A percentile compares a stretch with the other conserved stretches of the same genome.
Conservation (phyloP, 2,329 filamentous ascomycete genomes). For the Leptosphaerulina australis region DNA sequence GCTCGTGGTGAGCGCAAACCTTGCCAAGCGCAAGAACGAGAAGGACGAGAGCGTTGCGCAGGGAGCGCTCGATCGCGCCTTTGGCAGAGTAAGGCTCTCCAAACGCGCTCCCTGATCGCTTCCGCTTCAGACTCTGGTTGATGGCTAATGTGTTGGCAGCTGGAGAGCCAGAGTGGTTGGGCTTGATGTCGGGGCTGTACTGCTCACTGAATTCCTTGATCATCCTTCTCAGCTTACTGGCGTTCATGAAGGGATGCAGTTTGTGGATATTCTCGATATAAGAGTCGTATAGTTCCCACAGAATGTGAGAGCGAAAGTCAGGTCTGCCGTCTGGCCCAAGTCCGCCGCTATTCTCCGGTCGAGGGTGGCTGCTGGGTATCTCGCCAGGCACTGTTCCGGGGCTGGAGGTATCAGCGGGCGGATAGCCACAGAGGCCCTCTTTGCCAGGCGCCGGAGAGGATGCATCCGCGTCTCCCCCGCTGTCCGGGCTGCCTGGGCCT, state of each 20-base stretch:
- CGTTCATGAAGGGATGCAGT: slow-evolving; percentile 68
- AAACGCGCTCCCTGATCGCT: slow-evolving; percentile 40
- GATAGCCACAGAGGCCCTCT: slow-evolving; percentile 58
- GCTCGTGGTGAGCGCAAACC: slow-evolving; percentile 66
- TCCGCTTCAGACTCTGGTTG: slow-evolving; percentile 42
- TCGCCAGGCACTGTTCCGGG: slow-evolving; percentile 27
- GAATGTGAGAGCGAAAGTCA: slow-evolving; percentile 59
- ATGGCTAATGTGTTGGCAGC: slow-evolving; percentile 24
- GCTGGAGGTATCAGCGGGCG: slow-evolving; percentile 51
- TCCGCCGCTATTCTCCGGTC: slow-evolving; percentile 53
- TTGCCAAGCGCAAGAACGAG: slow-evolving; percentile 85
- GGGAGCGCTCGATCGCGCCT: slow-evolving; percentile 37
- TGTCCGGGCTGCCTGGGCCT: slow-evolving; percentile 41
- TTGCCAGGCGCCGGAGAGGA: slow-evolving; percentile 50
- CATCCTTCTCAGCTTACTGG: slow-evolving; percentile 58
- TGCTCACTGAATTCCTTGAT: slow-evolving; percentile 55
- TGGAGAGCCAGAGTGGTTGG: slow-evolving; percentile 32
- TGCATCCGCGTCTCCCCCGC: slow-evolving; percentile 49
- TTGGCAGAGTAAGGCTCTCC: slow-evolving; percentile 33
- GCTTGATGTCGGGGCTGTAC: slow-evolving; percentile 42
- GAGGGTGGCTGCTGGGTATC: slow-evolving; percentile 34
- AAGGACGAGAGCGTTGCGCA: slow-evolving; percentile 76
- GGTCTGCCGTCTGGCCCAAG: slow-evolving; percentile 60
- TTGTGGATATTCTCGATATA: slow-evolving; percentile 67
- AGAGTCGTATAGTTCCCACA: slow-evolving; percentile 59